Conservation (phyloP, 2,329 filamentous ascomycete genomes). For the Aspergillus aculeatus region DNA sequence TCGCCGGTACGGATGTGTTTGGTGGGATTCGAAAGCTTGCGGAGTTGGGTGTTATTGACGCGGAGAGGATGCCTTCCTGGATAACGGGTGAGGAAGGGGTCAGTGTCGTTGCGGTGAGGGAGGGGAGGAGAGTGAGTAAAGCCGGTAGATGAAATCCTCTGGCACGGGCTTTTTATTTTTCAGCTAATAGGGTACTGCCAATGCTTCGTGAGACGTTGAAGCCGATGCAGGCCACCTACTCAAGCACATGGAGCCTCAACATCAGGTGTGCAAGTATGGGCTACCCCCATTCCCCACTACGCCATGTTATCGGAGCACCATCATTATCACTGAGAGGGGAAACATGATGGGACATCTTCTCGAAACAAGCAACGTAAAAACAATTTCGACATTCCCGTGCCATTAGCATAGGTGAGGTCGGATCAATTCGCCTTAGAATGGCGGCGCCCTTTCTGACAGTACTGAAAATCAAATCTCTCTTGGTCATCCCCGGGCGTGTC, state of each 20-base stretch:
- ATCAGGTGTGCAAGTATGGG: not conserved
- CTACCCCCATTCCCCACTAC: not conserved
- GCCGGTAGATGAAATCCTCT: constrained; percentile 17
- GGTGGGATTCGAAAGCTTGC: constrained; percentile 75
- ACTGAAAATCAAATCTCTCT: no score
- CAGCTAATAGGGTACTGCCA: not conserved
- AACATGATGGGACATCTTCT: not conserved
- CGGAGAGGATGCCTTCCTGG: constrained; percentile 80
- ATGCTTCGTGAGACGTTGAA: not conserved
- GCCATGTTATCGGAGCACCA: not conserved
- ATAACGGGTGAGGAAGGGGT: constrained; percentile 85
- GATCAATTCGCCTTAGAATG: not conserved
- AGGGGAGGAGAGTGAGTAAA: constrained; percentile 48
- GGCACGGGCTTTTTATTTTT: not conserved
- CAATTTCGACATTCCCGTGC: not conserved
- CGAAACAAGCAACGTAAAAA: not conserved
- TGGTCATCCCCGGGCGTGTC: no score
- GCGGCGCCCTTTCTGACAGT: no score
- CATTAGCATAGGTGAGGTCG: not conserved
- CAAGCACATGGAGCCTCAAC: not conserved
- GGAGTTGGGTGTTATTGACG: constrained; percentile 69
- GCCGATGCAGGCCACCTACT: not conserved
- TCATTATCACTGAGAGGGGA: not conserved
- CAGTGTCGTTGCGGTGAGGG: constrained; percentile 67
- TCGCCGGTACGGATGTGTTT: constrained; percentile 77